phyloP scores from a whole-genome alignment of 495 filamentous ascomycete species.

The Neurospora africana region DNA sequence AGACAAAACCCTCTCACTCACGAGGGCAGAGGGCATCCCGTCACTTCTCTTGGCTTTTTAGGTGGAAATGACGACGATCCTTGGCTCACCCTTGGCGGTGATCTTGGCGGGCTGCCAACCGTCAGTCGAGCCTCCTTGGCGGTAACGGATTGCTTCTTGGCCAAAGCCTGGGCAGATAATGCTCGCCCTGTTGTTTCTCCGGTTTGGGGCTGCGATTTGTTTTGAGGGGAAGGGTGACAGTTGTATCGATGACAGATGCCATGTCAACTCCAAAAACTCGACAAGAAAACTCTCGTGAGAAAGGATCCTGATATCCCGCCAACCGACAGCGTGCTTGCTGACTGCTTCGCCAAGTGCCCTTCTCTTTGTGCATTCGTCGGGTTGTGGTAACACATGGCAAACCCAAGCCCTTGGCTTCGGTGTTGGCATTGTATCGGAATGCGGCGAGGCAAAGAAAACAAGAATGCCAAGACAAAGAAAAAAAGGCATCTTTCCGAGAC shows the following conservation, averaged over 20 bases:
- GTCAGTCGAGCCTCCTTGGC: neutral
- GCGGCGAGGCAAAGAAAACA: neutral
- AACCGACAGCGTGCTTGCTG: neutral
- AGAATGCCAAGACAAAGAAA: neutral
- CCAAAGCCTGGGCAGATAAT: neutral
- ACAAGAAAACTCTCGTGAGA: neutral
- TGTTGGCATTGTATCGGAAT: neutral
- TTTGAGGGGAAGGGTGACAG: neutral
- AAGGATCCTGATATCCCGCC: neutral
- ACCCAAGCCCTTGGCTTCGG: neutral
- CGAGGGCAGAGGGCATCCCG: neutral
- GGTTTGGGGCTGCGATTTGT: neutral
- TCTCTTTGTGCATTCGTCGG: neutral
- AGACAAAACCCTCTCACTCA: neutral
- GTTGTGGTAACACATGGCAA: neutral
- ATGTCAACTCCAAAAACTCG: neutral
- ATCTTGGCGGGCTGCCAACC: neutral
- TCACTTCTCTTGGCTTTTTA: neutral
- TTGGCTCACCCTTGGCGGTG: neutral
- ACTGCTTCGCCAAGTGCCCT: neutral
- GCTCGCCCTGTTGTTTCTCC: neutral
- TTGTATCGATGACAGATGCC: neutral
- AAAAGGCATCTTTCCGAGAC: neutral
- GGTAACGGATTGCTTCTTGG: neutral
- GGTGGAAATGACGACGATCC: neutral